Evolutionary conservation across 129 eudicot genomes (phyloP).

Genomic region (Helichrysum umbraculigerum): DNA sequence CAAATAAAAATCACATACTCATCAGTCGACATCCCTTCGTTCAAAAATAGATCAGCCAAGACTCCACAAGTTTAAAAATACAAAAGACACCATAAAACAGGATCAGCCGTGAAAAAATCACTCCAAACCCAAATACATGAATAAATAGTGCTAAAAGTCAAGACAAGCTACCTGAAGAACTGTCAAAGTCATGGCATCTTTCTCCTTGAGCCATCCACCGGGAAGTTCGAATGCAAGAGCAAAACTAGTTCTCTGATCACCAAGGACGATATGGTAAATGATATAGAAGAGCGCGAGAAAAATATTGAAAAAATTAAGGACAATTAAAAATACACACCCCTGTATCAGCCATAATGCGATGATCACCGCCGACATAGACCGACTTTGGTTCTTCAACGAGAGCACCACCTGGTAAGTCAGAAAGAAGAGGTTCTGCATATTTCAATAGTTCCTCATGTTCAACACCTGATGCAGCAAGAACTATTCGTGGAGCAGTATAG

Average conservation of each 20-base stretch:
- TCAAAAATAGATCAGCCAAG: not conserved
- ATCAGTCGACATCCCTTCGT: constrained; percentile 8
- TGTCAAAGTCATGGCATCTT: constrained; percentile 66
- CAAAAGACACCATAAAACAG: not conserved
- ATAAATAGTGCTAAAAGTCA: not conserved
- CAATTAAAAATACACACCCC: constrained; percentile 51
- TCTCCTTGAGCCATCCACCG: constrained; percentile 83
- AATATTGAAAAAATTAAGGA: not conserved
- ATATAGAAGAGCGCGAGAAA: not conserved
- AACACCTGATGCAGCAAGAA: constrained; percentile 89
- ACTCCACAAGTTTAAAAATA: not conserved
- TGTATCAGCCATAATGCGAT: constrained; percentile 69
- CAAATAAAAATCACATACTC: constrained; percentile 14
- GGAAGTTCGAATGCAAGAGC: constrained; percentile 92
- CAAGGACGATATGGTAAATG: constrained; percentile 4
- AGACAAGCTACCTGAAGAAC: constrained; percentile 71
- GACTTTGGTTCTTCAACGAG: constrained; percentile 60
- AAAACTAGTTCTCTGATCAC: constrained; percentile 62
- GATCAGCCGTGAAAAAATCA: not conserved
- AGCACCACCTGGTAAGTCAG: constrained; percentile 63
- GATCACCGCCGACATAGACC: constrained; percentile 81
- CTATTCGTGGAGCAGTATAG: constrained; percentile 89
- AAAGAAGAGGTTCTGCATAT: constrained; percentile 84
- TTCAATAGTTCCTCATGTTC: constrained; percentile 79
- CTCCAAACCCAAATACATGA: not conserved